phyloP scores from a whole-genome alignment of 305 asterid genomes.

The Fraxinus nigra region DNA sequence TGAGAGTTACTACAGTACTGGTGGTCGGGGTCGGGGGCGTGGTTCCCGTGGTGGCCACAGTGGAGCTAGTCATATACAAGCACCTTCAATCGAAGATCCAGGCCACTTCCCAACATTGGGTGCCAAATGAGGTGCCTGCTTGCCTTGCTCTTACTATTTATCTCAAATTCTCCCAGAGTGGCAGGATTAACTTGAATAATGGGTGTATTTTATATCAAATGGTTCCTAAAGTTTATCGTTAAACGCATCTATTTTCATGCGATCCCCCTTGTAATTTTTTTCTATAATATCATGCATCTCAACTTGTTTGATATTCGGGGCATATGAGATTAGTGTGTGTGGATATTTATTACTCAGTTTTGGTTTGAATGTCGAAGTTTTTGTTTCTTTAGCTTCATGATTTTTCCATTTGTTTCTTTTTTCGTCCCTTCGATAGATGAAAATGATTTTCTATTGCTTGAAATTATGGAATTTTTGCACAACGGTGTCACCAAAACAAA shows the following conservation, averaged over 20 bases:
- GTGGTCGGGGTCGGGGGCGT: slow-evolving; percentile 74
- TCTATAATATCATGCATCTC: background rate
- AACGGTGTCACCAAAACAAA: no score
- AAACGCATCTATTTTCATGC: background rate
- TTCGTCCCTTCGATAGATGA: background rate
- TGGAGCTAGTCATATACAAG: slow-evolving; percentile 36
- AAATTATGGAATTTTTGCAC: no score
- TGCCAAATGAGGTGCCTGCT: slow-evolving; percentile 39
- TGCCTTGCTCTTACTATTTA: slow-evolving; percentile 10
- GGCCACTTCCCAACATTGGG: slow-evolving; percentile 64
- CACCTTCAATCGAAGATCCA: slow-evolving; percentile 56
- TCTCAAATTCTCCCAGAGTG: background rate
- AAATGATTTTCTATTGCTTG: no score
- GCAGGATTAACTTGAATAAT: background rate
- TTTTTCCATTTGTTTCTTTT: background rate
- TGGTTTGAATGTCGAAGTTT: background rate
- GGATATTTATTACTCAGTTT: background rate
- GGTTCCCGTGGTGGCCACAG: slow-evolving; percentile 40
- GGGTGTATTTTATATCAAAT: background rate
- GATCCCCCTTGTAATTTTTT: background rate
- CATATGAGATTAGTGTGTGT: background rate
- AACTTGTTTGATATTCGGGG: background rate
- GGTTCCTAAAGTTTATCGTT: background rate
- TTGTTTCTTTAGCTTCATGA: no score
- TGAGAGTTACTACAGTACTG: slow-evolving; percentile 44